phyloP scores from a whole-genome alignment of 2,329 filamentous ascomycete genomes.

The Karstenula rhodostoma region DNA sequence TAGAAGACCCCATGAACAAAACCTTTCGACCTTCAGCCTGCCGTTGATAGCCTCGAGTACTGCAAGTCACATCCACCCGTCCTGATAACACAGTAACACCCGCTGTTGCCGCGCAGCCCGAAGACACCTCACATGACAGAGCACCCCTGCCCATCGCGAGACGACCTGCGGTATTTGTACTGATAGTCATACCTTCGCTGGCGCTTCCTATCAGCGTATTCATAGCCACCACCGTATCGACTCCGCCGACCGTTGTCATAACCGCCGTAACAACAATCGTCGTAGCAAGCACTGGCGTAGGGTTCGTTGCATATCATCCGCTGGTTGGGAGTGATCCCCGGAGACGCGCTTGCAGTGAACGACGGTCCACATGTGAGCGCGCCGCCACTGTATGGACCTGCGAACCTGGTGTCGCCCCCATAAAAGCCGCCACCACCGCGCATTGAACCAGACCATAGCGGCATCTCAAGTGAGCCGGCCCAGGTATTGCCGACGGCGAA shows the following conservation, averaged over 20 bases:
- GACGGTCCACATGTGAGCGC: not conserved
- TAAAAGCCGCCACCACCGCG: constrained; percentile 13
- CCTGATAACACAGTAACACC: not conserved
- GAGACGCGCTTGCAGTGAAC: not conserved
- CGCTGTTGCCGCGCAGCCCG: constrained; percentile 1
- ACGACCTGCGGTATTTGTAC: constrained; percentile 16
- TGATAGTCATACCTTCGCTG: constrained; percentile 13
- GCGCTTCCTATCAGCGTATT: not conserved
- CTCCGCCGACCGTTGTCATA: not conserved
- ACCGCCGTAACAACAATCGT: constrained; percentile 2
- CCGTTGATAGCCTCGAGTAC: not conserved
- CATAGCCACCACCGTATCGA: not conserved
- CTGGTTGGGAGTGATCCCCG: not conserved
- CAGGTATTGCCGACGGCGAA: constrained; percentile 34
- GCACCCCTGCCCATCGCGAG: constrained; percentile 11
- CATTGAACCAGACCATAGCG: constrained; percentile 23
- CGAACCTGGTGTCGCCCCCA: constrained; percentile 7
- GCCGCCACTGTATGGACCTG: constrained; percentile 5
- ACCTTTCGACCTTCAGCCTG: not conserved
- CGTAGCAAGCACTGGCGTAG: constrained; percentile 3
- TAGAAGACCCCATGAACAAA: not conserved
- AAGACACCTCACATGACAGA: constrained; percentile 19
- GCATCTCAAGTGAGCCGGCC: constrained; percentile 29
- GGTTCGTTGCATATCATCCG: constrained; percentile 9
- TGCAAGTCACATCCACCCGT: not conserved